A percentile compares a stretch with the other conserved stretches of the same genome.
Conservation (phyloP, 495 filamentous ascomycete genomes). For the Penicillium ochrochloron region DNA sequence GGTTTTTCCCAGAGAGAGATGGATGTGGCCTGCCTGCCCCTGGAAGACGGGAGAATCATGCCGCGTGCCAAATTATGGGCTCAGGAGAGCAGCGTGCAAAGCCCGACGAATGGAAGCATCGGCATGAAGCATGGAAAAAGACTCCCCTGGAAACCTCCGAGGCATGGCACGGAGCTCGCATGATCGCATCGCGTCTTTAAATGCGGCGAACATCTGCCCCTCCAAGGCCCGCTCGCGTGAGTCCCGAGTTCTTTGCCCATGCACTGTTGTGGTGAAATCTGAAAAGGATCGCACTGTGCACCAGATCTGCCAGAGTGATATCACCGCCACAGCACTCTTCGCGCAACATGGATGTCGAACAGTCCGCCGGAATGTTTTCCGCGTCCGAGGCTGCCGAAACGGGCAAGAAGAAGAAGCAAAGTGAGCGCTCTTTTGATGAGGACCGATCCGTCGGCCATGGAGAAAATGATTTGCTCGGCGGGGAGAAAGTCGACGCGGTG, state of each 20-base stretch:
- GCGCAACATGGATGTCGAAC: slow-evolving; percentile 25
- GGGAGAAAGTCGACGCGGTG: slow-evolving; percentile 60
- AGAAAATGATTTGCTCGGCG: slow-evolving; percentile 56
- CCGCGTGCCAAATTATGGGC: background rate
- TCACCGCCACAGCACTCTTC: background rate
- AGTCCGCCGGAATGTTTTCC: slow-evolving; percentile 12
- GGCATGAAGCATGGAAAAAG: background rate
- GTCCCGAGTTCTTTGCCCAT: background rate
- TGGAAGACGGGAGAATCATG: background rate
- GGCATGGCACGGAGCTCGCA: background rate
- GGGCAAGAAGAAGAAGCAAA: slow-evolving; percentile 12
- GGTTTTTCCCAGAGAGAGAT: background rate
- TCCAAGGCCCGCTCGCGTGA: background rate
- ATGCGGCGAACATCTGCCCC: background rate
- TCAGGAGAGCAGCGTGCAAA: background rate
- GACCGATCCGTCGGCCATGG: slow-evolving; percentile 33
- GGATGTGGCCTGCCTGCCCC: background rate
- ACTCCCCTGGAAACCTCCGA: background rate
- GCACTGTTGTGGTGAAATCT: background rate
- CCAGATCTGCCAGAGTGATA: background rate
- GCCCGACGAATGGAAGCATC: background rate
- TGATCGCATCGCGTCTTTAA: background rate
- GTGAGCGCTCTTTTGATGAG: slow-evolving; percentile 14
- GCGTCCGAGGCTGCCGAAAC: background rate
- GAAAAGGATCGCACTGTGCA: background rate